Evolutionary conservation across 2,329 filamentous ascomycete genomes (phyloP).

Genomic region (Calycina marina): DNA sequence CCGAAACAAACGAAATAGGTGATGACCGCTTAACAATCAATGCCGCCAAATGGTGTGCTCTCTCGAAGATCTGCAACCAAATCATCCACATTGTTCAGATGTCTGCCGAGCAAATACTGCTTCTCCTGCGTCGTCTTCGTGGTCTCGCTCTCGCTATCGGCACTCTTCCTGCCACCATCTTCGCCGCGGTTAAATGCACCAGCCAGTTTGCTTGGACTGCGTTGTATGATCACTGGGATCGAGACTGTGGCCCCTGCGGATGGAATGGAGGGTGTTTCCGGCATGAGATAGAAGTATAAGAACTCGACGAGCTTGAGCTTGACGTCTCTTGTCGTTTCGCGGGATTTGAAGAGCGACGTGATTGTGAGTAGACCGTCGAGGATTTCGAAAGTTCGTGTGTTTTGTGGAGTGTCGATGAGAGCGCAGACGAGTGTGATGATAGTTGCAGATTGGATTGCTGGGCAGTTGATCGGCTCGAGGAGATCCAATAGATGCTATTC

Average conservation of each 20-base stretch:
- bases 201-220: slow-evolving; percentile 54
- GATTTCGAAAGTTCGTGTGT: slow-evolving; percentile 82
- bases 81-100: slow-evolving; percentile 47
- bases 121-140: slow-evolving; percentile 51
- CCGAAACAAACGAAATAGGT: too few relatives aligned
- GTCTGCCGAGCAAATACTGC: slow-evolving; percentile 45
- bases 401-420: slow-evolving; percentile 71
- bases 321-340: slow-evolving; percentile 71
- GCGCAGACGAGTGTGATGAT: slow-evolving; percentile 82
- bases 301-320: slow-evolving; percentile 97
- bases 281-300: slow-evolving; percentile 97
- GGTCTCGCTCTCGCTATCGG: slow-evolving; percentile 23
- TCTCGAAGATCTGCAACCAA: slow-evolving; percentile 61
- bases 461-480: slow-evolving; percentile 81
- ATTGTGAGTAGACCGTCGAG: slow-evolving; percentile 86
- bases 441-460: slow-evolving; percentile 79
- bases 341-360: slow-evolving; percentile 83
- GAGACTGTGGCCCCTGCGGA: slow-evolving; percentile 31
- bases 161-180: slow-evolving; percentile 20
- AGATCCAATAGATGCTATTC: slow-evolving; percentile 76
- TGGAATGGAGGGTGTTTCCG: slow-evolving; percentile 54
- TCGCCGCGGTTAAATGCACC: slow-evolving; percentile 35
- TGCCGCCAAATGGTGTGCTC: slow-evolving; percentile 57
- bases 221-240: slow-evolving; percentile 40
- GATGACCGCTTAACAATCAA: too few relatives aligned